Evolutionary conservation across 23 red algal species (phyloP).

Genomic region (Gracilaria caudata): DNA sequence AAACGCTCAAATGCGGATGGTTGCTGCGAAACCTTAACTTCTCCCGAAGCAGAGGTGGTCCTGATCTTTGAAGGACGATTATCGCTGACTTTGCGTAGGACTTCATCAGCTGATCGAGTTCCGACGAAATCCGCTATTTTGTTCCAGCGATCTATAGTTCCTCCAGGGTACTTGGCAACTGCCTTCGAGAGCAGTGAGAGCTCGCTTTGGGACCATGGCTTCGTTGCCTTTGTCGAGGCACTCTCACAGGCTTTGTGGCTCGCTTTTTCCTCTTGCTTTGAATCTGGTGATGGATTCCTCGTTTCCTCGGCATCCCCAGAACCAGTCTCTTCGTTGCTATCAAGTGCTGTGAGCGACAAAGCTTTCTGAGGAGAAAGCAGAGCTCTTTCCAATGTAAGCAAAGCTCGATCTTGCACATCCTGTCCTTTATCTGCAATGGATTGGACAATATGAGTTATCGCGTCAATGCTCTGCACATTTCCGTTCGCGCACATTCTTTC

Average conservation of each 20-base stretch:
- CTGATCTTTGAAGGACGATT: conserved; percentile 50
- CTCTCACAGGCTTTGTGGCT: not conserved
- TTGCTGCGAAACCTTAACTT: not conserved
- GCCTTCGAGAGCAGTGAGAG: conserved; percentile 76
- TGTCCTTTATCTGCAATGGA: not conserved
- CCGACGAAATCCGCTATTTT: conserved; percentile 72
- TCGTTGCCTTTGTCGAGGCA: not conserved
- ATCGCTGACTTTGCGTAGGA: conserved; percentile 60
- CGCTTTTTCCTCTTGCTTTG: not conserved
- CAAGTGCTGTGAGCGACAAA: not conserved
- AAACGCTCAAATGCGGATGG: conserved; percentile 60
- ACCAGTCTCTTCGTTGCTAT: not conserved
- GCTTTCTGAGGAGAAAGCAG: not conserved
- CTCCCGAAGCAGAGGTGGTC: not conserved
- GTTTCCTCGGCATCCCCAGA: not conserved
- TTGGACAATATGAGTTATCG: conserved; percentile 23
- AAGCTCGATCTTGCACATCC: conserved; percentile 5
- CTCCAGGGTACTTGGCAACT: conserved; percentile 77
- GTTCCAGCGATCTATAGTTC: conserved; percentile 69
- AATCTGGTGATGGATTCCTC: not conserved
- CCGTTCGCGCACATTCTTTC: conserved; percentile 59
- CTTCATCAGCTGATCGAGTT: conserved; percentile 52
- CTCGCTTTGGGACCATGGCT: conserved; percentile 69
- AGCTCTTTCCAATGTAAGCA: not conserved
- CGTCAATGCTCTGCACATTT: conserved; percentile 50